Evolutionary conservation across 768 basidiomycete genomes (phyloP), one percentile per base, ranked within the genome.

Genomic region (Mycena crocata): DNA sequence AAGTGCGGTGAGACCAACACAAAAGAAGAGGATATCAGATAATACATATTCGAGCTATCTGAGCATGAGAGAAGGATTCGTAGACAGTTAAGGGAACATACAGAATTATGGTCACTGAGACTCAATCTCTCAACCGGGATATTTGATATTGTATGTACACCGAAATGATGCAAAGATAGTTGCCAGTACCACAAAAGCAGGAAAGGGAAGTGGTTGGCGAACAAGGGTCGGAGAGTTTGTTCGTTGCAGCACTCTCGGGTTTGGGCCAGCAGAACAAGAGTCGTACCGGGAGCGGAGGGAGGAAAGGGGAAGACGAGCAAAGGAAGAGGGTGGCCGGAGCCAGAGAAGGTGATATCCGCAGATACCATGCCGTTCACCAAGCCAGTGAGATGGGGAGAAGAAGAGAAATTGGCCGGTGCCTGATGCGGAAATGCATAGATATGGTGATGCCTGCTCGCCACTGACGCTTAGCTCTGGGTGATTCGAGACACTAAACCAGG

Each of bases 11-110:
- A 91, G 79, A 35, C 91, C 92, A 42, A 88, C 84, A 68, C 84
- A 86, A 72, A 91, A 86, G 67, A 91, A 81, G 24, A 91, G 92
- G 58, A 93, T 87, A 67, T 90, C 89, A 21, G 86, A 79, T 48
- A 93, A 80, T 44, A 92, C 73, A 68, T 81, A 77, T 63, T 87
- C 85, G 44, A 90, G 77, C 89, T 91, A n/a, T 5, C 1, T 34
- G 9, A 49, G 39, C 26, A 31, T 67, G 2, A 57, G 42, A 23
- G 6, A 21, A 39, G 35, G 8, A 24, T 19, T 3, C 10, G 15
- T 5, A 28, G n/a, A 17, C 3, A n/a, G 10, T 23, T 12, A 13
- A 15, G 19, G 0, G 30, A 42, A 68, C 67, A 17, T 19, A 68
- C 67, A 49, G 60, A 37, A 32, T 48, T 46, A 60, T 59, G 60